Evolutionary conservation across 2,329 filamentous ascomycete species (phyloP).

Genomic region (Alternaria consortialis): DNA sequence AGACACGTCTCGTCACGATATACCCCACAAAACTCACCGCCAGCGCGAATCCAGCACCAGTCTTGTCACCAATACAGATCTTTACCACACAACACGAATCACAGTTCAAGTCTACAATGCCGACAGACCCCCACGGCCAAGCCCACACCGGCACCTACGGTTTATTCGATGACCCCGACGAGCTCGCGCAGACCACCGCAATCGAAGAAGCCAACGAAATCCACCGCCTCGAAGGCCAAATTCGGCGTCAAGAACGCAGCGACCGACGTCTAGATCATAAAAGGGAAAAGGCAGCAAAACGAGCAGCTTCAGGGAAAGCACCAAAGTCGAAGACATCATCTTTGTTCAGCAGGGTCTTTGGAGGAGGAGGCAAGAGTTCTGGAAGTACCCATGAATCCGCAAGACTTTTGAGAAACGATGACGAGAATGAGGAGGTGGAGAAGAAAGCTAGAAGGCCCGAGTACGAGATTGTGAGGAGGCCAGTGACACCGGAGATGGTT

Average conservation of each 20-base stretch:
- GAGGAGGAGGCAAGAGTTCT: not conserved
- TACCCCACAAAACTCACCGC: not conserved
- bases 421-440: not conserved
- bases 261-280: constrained; percentile 1
- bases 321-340: not conserved
- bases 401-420: not conserved
- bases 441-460: not conserved
- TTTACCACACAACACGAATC: not conserved
- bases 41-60: not conserved
- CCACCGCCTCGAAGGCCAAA: not conserved
- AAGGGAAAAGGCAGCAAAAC: constrained; percentile 1
- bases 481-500: constrained; percentile 4
- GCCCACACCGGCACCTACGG: constrained; percentile 28
- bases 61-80: not conserved
- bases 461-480: constrained; percentile 7
- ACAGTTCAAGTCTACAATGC: constrained; percentile 1
- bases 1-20: not conserved
- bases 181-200: constrained; percentile 2
- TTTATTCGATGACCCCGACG: constrained; percentile 30
- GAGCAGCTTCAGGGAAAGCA: constrained; percentile 1
- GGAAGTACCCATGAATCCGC: not conserved
- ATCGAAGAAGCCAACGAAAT: constrained; percentile 10
- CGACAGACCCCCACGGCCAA: constrained; percentile 4
- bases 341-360: not conserved
- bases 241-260: constrained; percentile 7